A percentile compares a stretch with the other conserved stretches of the same genome.
Evolutionary conservation across 352 stramenopile genomes (phyloP).

Genomic region (Thalassiosira hispida): DNA sequence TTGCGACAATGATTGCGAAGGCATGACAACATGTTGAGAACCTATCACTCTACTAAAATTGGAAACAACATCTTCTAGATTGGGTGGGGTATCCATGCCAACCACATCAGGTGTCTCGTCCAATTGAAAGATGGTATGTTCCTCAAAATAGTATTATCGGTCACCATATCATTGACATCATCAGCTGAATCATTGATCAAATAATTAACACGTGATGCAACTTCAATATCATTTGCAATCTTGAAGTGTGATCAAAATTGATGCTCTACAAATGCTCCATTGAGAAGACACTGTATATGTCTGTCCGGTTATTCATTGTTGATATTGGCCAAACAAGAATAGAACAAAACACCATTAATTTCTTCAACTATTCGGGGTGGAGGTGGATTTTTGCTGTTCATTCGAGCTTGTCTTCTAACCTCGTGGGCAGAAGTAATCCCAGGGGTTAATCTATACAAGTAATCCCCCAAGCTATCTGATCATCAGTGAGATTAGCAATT

Average conservation of each 20-base stretch:
- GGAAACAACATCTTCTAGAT: too few relatives aligned
- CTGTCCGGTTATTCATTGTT: neutral
- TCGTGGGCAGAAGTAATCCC: neutral
- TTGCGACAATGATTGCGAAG: neutral
- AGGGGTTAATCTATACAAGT: too few relatives aligned
- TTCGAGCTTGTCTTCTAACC: neutral
- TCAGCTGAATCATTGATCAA: neutral
- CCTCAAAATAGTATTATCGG: too few relatives aligned
- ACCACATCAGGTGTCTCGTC: too few relatives aligned
- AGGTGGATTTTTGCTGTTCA: neutral
- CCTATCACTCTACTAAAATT: neutral
- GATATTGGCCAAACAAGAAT: neutral
- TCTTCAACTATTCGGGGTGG: neutral
- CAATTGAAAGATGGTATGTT: too few relatives aligned
- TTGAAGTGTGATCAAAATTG: neutral
- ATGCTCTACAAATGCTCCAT: neutral
- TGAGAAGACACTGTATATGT: neutral
- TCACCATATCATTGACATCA: neutral
- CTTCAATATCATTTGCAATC: neutral
- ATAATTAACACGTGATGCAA: neutral
- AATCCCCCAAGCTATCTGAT: too few relatives aligned
- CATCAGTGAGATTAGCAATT: neutral
- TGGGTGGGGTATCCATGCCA: too few relatives aligned
- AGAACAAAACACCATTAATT: neutral
- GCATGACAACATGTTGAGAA: neutral